Conservation (phyloP, 2,329 filamentous ascomycete genomes). For the Septoria linicola region DNA sequence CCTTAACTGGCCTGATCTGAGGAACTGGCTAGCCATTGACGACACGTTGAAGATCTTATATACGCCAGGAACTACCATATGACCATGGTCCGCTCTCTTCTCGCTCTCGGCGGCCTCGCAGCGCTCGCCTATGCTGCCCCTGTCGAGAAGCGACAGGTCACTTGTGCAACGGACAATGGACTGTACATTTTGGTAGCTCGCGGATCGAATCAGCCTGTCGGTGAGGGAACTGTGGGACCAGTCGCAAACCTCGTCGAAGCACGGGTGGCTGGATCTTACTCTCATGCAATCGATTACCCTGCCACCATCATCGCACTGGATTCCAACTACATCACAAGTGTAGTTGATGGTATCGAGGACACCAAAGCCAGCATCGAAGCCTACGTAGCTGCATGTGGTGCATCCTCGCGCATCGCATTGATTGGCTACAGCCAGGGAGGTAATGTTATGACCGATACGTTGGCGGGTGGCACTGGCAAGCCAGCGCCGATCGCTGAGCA, state of each 20-base stretch:
- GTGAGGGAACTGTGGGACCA: conserved; percentile 37
- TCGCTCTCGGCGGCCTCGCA: background rate
- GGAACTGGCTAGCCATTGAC: too few species aligned
- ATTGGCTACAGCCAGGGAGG: conserved; percentile 40
- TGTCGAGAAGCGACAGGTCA: conserved; percentile 24
- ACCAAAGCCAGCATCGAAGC: conserved; percentile 34
- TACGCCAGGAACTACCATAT: too few species aligned
- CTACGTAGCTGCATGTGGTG: conserved; percentile 35
- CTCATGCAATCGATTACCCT: conserved; percentile 36
- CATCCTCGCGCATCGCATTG: conserved; percentile 35
- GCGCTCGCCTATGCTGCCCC: conserved; percentile 21
- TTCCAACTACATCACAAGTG: conserved; percentile 28
- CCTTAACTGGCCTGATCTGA: too few species aligned
- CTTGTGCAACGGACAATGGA: conserved; percentile 21
- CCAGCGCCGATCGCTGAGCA: conserved; percentile 28
- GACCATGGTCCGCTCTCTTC: conserved; percentile 2
- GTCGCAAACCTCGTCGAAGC: conserved; percentile 37
- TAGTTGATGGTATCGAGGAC: conserved; percentile 35
- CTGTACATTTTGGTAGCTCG: conserved; percentile 42
- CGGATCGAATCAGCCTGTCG: conserved; percentile 32
- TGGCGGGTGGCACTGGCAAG: conserved; percentile 26
- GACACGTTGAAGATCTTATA: too few species aligned
- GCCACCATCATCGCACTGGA: conserved; percentile 26
- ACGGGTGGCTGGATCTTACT: conserved; percentile 37
- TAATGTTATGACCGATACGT: conserved; percentile 23